Evolutionary conservation across 2,329 filamentous ascomycete species (phyloP).

Genomic region (Alternaria incomplexa): DNA sequence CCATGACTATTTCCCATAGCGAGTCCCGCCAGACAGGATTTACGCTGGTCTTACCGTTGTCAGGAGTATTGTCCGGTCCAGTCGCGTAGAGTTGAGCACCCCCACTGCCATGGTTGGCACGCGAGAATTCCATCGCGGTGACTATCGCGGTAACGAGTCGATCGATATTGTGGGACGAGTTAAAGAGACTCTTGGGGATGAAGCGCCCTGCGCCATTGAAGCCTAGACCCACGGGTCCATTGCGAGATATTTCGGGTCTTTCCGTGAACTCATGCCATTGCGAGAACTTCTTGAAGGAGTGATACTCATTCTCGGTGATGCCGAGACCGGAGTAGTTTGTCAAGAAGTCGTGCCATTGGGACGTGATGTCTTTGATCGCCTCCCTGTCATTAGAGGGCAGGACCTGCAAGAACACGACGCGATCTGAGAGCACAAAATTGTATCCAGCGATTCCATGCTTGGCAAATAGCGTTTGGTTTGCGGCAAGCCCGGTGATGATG

Average conservation of each 20-base stretch:
- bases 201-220: conserved; percentile 43
- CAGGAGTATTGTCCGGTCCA: conserved; percentile 39
- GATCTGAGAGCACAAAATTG: conserved; percentile 42
- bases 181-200: conserved; percentile 39
- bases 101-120: conserved; percentile 33
- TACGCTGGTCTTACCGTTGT: conserved; percentile 39
- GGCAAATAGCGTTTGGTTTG: conserved; percentile 39
- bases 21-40: conserved; percentile 42
- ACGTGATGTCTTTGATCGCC: conserved; percentile 34
- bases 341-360: conserved; percentile 41
- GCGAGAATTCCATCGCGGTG: conserved; percentile 40
- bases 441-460: conserved; percentile 42
- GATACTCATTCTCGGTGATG: conserved; percentile 40
- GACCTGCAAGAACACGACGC: conserved; percentile 42
- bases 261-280: conserved; percentile 41
- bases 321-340: conserved; percentile 39
- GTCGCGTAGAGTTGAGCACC: conserved; percentile 46
- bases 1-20: conserved; percentile 45
- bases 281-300: conserved; percentile 40
- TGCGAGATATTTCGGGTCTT: conserved; percentile 36
- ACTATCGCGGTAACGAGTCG: conserved; percentile 40
- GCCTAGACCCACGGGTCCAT: conserved; percentile 44
- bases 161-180: conserved; percentile 19
- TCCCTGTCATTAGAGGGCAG: conserved; percentile 33
- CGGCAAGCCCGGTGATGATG: conserved; percentile 38